Conservation (phyloP, 2,329 filamentous ascomycete species). For the Scedosporium apiospermum region DNA sequence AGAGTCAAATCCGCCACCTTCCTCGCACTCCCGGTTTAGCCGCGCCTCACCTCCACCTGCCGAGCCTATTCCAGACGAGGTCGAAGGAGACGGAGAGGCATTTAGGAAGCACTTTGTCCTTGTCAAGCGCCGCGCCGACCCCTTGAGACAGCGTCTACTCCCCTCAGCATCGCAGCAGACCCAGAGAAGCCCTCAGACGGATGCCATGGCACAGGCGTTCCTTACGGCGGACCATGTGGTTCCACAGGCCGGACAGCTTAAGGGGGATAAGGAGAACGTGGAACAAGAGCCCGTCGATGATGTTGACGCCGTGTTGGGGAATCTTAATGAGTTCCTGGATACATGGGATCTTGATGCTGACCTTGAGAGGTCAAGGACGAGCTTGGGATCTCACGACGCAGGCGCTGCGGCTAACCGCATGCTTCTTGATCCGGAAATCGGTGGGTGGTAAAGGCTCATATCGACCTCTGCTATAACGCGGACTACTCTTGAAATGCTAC, state of each 20-base stretch:
- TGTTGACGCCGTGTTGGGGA: slow-evolving; percentile 34
- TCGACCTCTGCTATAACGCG: neutral
- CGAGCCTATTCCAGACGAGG: slow-evolving; percentile 22
- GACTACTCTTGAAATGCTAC: neutral
- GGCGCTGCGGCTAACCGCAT: neutral
- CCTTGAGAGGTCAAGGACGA: slow-evolving; percentile 10
- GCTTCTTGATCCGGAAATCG: neutral
- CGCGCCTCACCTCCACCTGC: slow-evolving; percentile 34
- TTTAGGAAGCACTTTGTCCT: slow-evolving; percentile 40
- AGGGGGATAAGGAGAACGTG: slow-evolving; percentile 6
- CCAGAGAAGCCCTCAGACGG: slow-evolving; percentile 27
- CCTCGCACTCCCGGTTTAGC: slow-evolving; percentile 1
- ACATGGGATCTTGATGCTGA: slow-evolving; percentile 24
- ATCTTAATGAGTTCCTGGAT: slow-evolving; percentile 35
- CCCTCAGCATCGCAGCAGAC: slow-evolving; percentile 32
- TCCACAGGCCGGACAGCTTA: slow-evolving; percentile 6
- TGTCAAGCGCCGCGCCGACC: slow-evolving; percentile 25
- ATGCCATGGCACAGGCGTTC: slow-evolving; percentile 41
- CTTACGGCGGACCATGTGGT: slow-evolving; percentile 29
- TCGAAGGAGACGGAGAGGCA: slow-evolving; percentile 22
- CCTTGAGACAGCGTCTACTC: slow-evolving; percentile 23
- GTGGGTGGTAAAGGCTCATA: neutral
- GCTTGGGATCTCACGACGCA: neutral
- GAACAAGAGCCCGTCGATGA: slow-evolving; percentile 21
- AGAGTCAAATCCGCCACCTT: neutral